Evolutionary conservation across 768 basidiomycete genomes (phyloP), one percentile per base, ranked within the genome.

Genomic region (Podaxis pistillaris): DNA sequence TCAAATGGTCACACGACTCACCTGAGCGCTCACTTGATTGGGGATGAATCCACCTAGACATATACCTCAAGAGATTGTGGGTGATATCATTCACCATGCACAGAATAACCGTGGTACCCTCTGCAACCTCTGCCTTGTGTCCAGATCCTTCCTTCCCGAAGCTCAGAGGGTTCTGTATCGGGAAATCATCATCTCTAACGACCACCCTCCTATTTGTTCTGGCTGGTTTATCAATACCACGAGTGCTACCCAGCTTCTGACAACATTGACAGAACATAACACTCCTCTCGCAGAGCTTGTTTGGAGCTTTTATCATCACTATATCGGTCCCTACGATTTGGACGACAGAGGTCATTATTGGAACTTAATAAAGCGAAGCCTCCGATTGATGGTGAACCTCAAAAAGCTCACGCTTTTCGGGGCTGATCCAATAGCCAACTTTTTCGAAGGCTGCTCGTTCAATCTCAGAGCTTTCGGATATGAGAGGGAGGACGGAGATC

Each of bases 51-150:
- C 33, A 9, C 8, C 33, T 7, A 8, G 8, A 33, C 33, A 33
- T 33, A 33, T 58, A 30, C 57, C 57, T 11, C 44, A 36, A 36
- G 57, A 58, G 36, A 58, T 58, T 17, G 28, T 44, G 19, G 26
- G 49, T 26, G 12, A 12, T 17, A 58, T 58, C 19, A 49, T 49
- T 19, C 28, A 58, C n/a, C 44, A 49, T 7, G 57, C 57, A 4
- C n/a, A 49, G 22, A 19, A 46, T 26, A 8, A 58, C 19, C 57
- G 26, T 19, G 3, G 7, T 4, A 58, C 30, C 4, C 57, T 58
- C 19, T 58, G 49, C 38, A 58, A 47, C 57, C 57, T 58, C 30
- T 58, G 57, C 33, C 57, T 58, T 28, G 57, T 58, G 9, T 58
- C 57, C 44, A 58, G 26, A 15, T 33, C 46, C 17, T 49, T 58